Evolutionary conservation across 2,329 filamentous ascomycete species (phyloP), one percentile per base, ranked within the genome.

Genomic region (Hypomyces perniciosus): DNA sequence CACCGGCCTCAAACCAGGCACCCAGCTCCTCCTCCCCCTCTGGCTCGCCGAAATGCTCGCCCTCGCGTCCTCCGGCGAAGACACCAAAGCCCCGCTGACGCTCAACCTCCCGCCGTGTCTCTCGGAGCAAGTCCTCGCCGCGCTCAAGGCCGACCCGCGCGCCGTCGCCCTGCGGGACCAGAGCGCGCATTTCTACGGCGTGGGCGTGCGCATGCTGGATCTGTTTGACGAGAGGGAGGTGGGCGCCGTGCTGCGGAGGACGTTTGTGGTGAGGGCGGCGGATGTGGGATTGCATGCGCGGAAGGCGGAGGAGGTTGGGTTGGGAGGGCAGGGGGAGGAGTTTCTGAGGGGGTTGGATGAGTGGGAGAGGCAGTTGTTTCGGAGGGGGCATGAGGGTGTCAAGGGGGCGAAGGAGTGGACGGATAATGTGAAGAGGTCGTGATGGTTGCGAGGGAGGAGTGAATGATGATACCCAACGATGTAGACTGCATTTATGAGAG

Each of bases 1-100:
- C 27, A 72, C 77, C 31, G 71, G 87, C 65, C 84, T 97, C 61
- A 93, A 92, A 67, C 72, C 84, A 49, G 88, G 88, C 54, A 92
- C 90, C 1, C 83, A 85, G 40, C 77, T 97, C 43, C 81, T 86
- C 55, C 83, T 97, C 1, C 93, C 93, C 2, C 78, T 97, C 58
- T 99, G 93, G 93, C 83, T 99, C 9, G 90, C 87, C 59, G 89
- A 96, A 68, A 92, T 96, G 80, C 86, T 99, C 47, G 88, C 89
- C 30, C 80, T 95, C 41, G 84, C 81, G 56, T 77, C 75, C 29
- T 68, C 70, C 8, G 69, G 67, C 44, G 68, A 71, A 29, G 69
- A 74, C 51, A 63, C 70, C 51, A 73, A 70, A 45, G 80, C 86
- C 6, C 81, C 90, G 27, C 80, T 93, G 4, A 87, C 86, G 0